Conservation (phyloP, 805 yeast species). For the Yueomyces sp. region DNA sequence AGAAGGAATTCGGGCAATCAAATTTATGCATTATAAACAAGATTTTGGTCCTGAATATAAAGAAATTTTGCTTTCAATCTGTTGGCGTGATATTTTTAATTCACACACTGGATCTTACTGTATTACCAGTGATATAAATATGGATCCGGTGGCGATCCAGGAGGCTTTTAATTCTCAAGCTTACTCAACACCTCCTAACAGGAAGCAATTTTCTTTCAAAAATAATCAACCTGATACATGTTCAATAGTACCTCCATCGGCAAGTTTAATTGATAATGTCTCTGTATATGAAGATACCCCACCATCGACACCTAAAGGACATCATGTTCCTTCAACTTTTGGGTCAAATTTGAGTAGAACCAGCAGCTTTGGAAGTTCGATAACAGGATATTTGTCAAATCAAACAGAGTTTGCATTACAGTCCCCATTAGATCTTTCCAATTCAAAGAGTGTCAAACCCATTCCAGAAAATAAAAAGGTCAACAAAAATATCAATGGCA, state of each 20-base stretch:
- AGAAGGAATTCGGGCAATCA: no score
- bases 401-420: constrained; percentile 1
- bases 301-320: no score
- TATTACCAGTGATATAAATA: constrained; percentile 1
- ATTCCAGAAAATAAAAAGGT: no score
- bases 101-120: constrained; percentile 9
- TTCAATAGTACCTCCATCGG: background rate
- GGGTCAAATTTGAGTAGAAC: background rate
- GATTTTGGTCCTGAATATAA: constrained; percentile 5
- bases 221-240: background rate
- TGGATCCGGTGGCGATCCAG: background rate
- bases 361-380: constrained; percentile 1
- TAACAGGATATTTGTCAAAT: constrained; percentile 1
- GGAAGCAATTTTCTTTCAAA: background rate
- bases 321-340: no score
- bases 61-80: constrained; percentile 11
- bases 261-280: background rate
- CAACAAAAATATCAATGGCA: background rate
- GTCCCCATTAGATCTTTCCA: constrained; percentile 1
- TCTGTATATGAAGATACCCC: background rate
- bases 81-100: constrained; percentile 21
- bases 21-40: background rate
- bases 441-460: constrained; percentile 1
- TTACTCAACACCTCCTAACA: background rate
- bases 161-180: background rate